Percentiles rank a stretch among this genome's conserved stretches.
phyloP scores from a whole-genome alignment of 2,329 filamentous ascomycete species.

The Talaromyces funiculosus region DNA sequence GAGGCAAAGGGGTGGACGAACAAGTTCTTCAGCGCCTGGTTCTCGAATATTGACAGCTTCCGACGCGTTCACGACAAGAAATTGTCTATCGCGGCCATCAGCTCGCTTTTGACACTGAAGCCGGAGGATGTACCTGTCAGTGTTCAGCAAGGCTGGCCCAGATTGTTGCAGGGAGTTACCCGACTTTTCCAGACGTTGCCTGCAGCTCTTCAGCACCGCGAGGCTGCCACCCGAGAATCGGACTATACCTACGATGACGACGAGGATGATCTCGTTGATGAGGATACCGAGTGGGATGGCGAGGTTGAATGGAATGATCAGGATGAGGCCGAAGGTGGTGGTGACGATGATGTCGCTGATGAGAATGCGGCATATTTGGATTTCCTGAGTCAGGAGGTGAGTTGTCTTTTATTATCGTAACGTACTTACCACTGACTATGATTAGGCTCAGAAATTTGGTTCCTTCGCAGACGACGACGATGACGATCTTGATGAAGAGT shows the following conservation, averaged over 20 bases:
- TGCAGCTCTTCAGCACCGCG: conserved; percentile 79
- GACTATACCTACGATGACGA: conserved; percentile 75
- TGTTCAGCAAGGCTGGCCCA: conserved; percentile 90
- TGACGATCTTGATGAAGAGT: conserved; percentile 88
- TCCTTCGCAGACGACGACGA: conserved; percentile 66
- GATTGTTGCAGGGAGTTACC: conserved; percentile 81
- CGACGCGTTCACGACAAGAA: conserved; percentile 97
- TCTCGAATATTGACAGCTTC: conserved; percentile 90
- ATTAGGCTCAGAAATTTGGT: conserved; percentile 74
- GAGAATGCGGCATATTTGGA: conserved; percentile 93
- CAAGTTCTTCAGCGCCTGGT: conserved; percentile 98
- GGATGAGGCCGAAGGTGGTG: conserved; percentile 57
- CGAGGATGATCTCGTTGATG: conserved; percentile 60
- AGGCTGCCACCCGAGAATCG: conserved; percentile 85
- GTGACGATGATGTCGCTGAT: conserved; percentile 66
- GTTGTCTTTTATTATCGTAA: background rate
- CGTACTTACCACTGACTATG: background rate
- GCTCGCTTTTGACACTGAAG: conserved; percentile 71
- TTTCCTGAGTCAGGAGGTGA: conserved; percentile 85
- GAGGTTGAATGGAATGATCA: conserved; percentile 65
- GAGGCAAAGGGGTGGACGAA: conserved; percentile 93
- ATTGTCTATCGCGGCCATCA: conserved; percentile 90
- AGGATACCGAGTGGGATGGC: conserved; percentile 76
- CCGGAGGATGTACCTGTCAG: conserved; percentile 82
- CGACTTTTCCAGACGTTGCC: conserved; percentile 89